Base-by-base conservation (phyloP, 164 flowering plant genomes). In the Stephania yunnanensis region DNA sequence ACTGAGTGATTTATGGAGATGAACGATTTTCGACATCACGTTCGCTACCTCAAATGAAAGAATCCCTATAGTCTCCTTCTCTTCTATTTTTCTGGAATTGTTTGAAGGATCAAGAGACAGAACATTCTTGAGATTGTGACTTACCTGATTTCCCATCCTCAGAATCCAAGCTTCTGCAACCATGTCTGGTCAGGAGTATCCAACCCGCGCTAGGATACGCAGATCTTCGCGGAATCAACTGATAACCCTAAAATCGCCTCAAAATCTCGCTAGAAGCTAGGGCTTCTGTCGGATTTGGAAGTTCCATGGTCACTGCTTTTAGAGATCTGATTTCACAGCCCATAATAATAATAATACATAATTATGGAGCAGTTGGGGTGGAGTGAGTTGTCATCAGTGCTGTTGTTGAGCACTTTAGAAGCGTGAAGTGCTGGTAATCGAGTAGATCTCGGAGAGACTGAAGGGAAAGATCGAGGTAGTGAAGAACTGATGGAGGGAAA, bases 11-110 rank as follows among this genome's bases (percentile, higher is more conserved):
- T 89, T 90, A 78, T 96, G 87, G 66, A 96, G 85, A 74, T 90
- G 85, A 25, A 91, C 84, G 6, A 87, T 86, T 82, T 91, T 96
- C 7, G 97, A 96, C 94, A 94, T 89, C 5, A 90, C 87, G 72
- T 89, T 94, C 17, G 98, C 98, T 0, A 94, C 92, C 74, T 96
- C 99, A 71, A 96, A 96, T 0, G 99, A 92, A 42, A 96, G 84
- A 46, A 96, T 96, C 17, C 97, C 99, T n/a, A 96, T 83, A 30
- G 71, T 58, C 77, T 80, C 77, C 78, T 86, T 20, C 50, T 76
- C 52, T 73, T 76, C 78, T 58, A 68, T 80, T 53, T 75, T 86
- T 78, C 78, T 87, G 68, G 76, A 68, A 81, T 77, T 85, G 42
- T 83, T 86, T 6, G 89, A 78, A 44, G 83, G 77, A 50, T 95